Evolutionary conservation across 1,139 yeast species (phyloP).

Genomic region (Yamadazyma friedrichii): DNA sequence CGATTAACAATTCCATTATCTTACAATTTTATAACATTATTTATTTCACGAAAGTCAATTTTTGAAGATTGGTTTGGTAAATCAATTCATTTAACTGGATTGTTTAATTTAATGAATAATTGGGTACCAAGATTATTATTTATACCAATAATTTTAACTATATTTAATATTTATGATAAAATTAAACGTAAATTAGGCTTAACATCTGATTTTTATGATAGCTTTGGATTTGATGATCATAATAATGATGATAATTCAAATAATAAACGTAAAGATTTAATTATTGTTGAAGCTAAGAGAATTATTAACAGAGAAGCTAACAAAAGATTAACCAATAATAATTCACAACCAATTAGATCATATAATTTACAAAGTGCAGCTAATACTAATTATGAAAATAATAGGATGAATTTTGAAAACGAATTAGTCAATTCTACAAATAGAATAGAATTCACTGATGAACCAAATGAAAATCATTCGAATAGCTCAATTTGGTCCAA

Average conservation of each 20-base stretch:
- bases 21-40: constrained; percentile 71
- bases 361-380: constrained; percentile 28
- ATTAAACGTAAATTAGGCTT: constrained; percentile 49
- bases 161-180: constrained; percentile 68
- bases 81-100: constrained; percentile 71
- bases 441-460: constrained; percentile 7
- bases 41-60: constrained; percentile 46
- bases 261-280: constrained; percentile 32
- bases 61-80: constrained; percentile 68
- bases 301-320: constrained; percentile 36
- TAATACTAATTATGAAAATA: constrained; percentile 30
- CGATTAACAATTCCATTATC: constrained; percentile 80
- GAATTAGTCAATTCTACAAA: constrained; percentile 9
- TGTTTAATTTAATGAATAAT: constrained; percentile 70
- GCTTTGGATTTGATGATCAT: constrained; percentile 51
- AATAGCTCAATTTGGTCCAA: constrained; percentile 7
- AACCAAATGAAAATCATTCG: neutral
- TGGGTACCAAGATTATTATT: constrained; percentile 73
- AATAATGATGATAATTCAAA: constrained; percentile 14
- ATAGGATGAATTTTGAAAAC: constrained; percentile 26
- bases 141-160: constrained; percentile 62
- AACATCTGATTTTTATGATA: constrained; percentile 52
- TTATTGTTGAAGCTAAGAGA: constrained; percentile 45
- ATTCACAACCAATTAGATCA: constrained; percentile 23
- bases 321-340: constrained; percentile 20